Evolutionary conservation across 495 filamentous ascomycete genomes (phyloP), one percentile per base, ranked within the genome.

Genomic region (Penicillium psychrofluorescens): DNA sequence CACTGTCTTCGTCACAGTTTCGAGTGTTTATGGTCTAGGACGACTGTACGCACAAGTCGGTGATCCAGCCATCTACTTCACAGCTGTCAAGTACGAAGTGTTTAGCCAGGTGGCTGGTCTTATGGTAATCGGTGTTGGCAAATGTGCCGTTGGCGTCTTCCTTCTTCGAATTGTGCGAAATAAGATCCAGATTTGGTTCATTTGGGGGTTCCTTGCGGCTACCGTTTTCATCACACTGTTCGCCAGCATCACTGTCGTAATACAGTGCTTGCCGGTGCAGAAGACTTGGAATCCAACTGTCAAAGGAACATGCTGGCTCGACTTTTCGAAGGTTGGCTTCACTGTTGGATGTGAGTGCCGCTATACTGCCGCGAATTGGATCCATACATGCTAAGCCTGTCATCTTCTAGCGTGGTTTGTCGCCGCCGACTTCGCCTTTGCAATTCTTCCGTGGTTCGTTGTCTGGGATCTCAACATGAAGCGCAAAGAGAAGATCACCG

Each of bases 391-490:
- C 35, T 44, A 32, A 44, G 8, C 10, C 3, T 36, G 2, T 12
- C 30, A 35, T 1, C 40, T 34, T 28, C 8, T 11, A 58, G 55
- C 58, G 9, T 56, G 55, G 53, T 59, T 56, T 29, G 53, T 56
- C 11, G 55, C 44, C 11, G 49, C 49, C 14, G 58, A 62, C 38
- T 55, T 62, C 31, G 46, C 49, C 16, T 56, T 62, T 38, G 58
- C 58, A 1, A 56, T 56, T 29, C 55, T 62, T 2, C 58, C 55
- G 1, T 62, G 58, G 58, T 59, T 62, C 16, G 49, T 59, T 13
- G 42, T 60, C 16, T 62, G 58, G 58, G 50, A 62, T 37, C 45
- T 59, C 40, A 62, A 59, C 30, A 62, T 62, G 55, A 62, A 59
- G 27, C 44, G 50, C 10, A 62, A 56, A 35, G 58, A 62, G 29